A percentile compares a stretch with the other conserved stretches of the same genome.
phyloP scores from a whole-genome alignment of 306 rosid genomes.

The Acacia crassicarpa region DNA sequence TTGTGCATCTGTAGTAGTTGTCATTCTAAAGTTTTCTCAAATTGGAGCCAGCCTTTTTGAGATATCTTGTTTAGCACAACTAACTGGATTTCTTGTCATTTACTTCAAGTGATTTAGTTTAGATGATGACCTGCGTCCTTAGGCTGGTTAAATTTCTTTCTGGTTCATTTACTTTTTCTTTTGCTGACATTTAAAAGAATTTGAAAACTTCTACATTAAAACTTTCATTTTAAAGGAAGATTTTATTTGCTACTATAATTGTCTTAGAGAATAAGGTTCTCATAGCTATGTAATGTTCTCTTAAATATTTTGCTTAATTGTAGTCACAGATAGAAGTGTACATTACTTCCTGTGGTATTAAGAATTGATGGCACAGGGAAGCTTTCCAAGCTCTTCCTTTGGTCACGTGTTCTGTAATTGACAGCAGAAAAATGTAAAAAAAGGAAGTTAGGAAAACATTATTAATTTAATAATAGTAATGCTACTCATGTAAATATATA shows the following conservation, averaged over 20 bases:
- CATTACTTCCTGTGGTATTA: background rate
- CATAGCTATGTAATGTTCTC: background rate
- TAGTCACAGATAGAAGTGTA: background rate
- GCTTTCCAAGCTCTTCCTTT: conserved; percentile 24
- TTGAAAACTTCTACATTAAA: background rate
- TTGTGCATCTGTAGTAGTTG: conserved; percentile 1
- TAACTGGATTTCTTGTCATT: background rate
- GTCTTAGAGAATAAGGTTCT: conserved; percentile 4
- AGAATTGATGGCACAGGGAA: background rate
- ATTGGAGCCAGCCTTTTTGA: background rate
- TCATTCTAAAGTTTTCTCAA: background rate
- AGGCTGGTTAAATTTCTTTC: background rate
- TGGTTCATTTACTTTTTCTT: background rate
- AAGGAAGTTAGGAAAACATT: conserved; percentile 3
- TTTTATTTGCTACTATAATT: background rate
- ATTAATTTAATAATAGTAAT: conserved; percentile 11
- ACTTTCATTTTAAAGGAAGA: background rate
- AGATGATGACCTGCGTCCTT: background rate
- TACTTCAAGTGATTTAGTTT: background rate
- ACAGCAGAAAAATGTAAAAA: background rate
- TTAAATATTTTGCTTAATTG: background rate
- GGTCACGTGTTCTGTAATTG: conserved; percentile 6
- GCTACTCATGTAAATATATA: background rate
- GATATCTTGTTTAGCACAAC: conserved; percentile 13
- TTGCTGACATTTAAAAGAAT: background rate